phyloP scores from a whole-genome alignment of 176 grass and related monocot genomes.

The Musa troglodytarum region DNA sequence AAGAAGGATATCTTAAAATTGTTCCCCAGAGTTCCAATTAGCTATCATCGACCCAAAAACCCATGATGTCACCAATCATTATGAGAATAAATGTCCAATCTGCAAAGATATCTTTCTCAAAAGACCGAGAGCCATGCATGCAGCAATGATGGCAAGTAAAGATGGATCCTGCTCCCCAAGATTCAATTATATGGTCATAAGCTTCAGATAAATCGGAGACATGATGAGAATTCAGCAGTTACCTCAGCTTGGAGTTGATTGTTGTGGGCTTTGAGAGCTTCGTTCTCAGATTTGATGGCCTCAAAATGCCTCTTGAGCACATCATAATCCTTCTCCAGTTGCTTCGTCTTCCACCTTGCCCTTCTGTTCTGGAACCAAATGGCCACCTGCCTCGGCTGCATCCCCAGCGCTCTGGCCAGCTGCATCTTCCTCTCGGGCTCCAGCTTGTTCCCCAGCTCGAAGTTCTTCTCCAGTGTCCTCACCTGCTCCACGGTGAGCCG shows the following conservation, averaged over 20 bases:
- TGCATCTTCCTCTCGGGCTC: slow-evolving; percentile 21
- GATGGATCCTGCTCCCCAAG: background rate
- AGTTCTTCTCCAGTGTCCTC: slow-evolving; percentile 19
- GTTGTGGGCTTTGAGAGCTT: slow-evolving; percentile 8
- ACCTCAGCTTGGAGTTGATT: slow-evolving; percentile 19
- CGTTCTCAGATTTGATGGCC: slow-evolving; percentile 18
- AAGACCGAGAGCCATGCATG: background rate
- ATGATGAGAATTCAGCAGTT: background rate
- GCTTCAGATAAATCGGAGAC: background rate
- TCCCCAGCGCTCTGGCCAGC: slow-evolving; percentile 12
- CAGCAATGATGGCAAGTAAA: background rate
- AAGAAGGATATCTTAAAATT: background rate
- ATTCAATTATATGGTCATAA: background rate
- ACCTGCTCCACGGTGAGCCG: slow-evolving; percentile 20
- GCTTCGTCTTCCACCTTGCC: slow-evolving; percentile 23
- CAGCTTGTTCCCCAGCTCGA: slow-evolving; percentile 23
- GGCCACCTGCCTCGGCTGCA: slow-evolving; percentile 22
- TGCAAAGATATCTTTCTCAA: background rate
- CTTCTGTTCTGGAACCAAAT: slow-evolving; percentile 26
- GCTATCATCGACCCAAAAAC: background rate
- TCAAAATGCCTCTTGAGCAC: slow-evolving; percentile 14
- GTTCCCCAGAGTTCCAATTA: background rate
- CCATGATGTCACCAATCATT: background rate
- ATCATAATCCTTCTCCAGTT: slow-evolving; percentile 18
- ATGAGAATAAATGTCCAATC: background rate